These are phyloP conservation scores for Macrophomina tecta DNA, from an alignment of 2,329 filamentous ascomycete genomes.

Conservation along the genomic window DNA sequence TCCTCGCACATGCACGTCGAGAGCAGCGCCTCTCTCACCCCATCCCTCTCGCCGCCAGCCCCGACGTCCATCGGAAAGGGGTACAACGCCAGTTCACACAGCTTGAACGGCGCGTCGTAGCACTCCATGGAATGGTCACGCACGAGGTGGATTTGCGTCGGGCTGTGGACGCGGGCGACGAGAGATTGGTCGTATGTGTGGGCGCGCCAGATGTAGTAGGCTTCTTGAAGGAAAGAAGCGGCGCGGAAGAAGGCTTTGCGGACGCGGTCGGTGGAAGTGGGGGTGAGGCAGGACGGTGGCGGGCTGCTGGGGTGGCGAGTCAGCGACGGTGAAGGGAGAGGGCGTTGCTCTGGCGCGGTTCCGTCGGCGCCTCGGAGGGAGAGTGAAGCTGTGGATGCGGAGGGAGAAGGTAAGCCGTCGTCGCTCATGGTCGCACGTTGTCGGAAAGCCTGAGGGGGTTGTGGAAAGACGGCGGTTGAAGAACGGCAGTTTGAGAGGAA, in stretches of 20 bases:
- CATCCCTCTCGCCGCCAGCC: no score
- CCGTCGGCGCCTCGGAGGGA: no score
- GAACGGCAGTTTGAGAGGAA: no score
- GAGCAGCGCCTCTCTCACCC: neutral
- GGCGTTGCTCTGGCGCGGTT: no score
- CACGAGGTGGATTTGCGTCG: neutral
- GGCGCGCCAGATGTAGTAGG: constrained; percentile 1
- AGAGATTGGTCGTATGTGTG: constrained; percentile 6
- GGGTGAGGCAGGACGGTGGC: neutral
- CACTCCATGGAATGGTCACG: neutral
- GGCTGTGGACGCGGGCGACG: neutral
- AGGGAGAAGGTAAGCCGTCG: no score
- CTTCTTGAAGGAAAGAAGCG: neutral
- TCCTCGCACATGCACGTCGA: constrained; percentile 19
- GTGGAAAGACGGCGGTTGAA: no score
- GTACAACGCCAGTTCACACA: neutral
- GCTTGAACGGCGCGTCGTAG: neutral
- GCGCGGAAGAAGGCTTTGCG: constrained; percentile 12
- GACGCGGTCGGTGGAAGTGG: neutral
- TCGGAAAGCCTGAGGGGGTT: no score
- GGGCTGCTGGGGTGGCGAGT: neutral
- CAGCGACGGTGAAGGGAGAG: neutral
- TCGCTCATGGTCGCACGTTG: no score
- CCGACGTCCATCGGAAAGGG: neutral
- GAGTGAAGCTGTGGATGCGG: no score